Evolutionary conservation across 352 stramenopile genomes (phyloP).

Genomic region (Phytophthora ohioensis): DNA sequence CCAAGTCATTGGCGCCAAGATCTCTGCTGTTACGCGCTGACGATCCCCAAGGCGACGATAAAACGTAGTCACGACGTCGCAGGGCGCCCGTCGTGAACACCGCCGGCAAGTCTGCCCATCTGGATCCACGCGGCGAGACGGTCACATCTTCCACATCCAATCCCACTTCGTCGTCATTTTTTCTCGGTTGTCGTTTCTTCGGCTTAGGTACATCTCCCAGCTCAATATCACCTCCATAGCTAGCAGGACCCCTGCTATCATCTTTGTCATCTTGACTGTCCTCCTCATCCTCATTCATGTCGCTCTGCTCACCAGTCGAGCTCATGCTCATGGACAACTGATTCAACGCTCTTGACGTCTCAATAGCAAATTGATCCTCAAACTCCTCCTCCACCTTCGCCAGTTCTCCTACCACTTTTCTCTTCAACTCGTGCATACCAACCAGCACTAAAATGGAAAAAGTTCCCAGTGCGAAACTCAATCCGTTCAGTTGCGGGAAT

Average conservation of each 20-base stretch:
- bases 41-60: constrained; percentile 56
- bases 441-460: constrained; percentile 62
- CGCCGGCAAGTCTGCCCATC: constrained; percentile 44
- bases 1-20: constrained; percentile 45
- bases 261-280: constrained; percentile 35
- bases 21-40: constrained; percentile 28
- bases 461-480: constrained; percentile 60
- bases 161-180: constrained; percentile 3
- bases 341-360: constrained; percentile 49
- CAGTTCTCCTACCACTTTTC: constrained; percentile 54
- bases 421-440: constrained; percentile 47
- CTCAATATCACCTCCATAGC: constrained; percentile 25
- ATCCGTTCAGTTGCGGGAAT: constrained; percentile 56
- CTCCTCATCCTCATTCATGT: constrained; percentile 36
- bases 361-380: constrained; percentile 54
- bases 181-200: constrained; percentile 35
- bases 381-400: constrained; percentile 44
- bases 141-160: constrained; percentile 22
- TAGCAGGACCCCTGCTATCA: constrained; percentile 13
- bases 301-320: constrained; percentile 23
- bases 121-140: constrained; percentile 45
- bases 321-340: constrained; percentile 39
- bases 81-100: constrained; percentile 51
- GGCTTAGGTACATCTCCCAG: constrained; percentile 19
- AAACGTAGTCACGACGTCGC: constrained; percentile 49